A percentile compares a stretch with the other conserved stretches of the same genome.
phyloP scores from a whole-genome alignment of 2,329 filamentous ascomycete genomes.

The Blumeria graminis region DNA sequence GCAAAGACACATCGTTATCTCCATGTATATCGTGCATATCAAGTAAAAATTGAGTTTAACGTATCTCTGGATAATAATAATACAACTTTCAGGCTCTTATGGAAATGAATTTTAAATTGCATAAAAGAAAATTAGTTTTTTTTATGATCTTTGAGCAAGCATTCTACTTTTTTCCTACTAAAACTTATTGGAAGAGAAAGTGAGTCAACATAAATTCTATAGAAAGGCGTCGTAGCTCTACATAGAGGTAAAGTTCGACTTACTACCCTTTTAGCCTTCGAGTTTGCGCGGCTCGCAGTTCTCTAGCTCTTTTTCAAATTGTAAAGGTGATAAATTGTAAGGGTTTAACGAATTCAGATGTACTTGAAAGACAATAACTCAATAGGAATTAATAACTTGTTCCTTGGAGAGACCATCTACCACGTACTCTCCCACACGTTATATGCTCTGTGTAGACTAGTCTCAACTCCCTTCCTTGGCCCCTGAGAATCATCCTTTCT shows the following conservation, averaged over 20 bases:
- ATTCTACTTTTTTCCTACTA: background rate
- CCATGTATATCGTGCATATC: background rate
- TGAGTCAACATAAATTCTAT: background rate
- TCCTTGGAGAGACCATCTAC: too few species aligned
- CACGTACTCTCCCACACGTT: too few species aligned
- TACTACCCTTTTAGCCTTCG: background rate
- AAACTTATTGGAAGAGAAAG: background rate
- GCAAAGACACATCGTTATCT: background rate
- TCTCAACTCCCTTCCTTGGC: too few species aligned
- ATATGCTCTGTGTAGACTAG: too few species aligned
- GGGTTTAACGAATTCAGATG: too few species aligned
- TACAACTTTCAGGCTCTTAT: background rate
- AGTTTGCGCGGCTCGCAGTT: background rate
- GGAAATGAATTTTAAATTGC: background rate
- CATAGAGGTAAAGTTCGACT: background rate
- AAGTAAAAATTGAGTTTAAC: background rate
- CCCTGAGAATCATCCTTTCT: too few species aligned
- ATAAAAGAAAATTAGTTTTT: background rate
- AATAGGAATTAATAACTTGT: too few species aligned
- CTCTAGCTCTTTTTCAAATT: background rate
- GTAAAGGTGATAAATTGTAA: too few species aligned
- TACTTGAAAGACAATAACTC: too few species aligned
- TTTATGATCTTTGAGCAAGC: background rate
- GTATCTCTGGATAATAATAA: background rate
- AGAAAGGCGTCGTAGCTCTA: background rate